These are phyloP conservation scores for Podospora appendiculata DNA, from an alignment of 495 filamentous ascomycete genomes.

Conservation along the genomic window DNA sequence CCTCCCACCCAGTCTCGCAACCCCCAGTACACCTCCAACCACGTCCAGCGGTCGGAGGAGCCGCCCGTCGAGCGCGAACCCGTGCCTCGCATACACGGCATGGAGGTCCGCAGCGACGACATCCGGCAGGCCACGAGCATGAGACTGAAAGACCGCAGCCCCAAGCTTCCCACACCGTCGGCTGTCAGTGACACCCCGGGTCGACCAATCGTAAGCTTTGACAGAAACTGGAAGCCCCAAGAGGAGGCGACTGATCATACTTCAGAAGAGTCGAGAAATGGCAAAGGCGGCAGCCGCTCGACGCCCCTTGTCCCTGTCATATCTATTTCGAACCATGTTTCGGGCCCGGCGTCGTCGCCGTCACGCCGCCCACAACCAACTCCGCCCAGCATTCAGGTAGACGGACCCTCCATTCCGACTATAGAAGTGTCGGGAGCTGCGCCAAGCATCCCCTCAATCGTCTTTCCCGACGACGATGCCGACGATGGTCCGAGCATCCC, in stretches of 20 bases:
- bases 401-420: conserved; percentile 15
- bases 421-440: conserved; percentile 23
- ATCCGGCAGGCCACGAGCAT: conserved; percentile 88
- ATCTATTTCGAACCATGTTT: conserved; percentile 44
- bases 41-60: conserved; percentile 20
- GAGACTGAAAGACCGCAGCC: conserved; percentile 72
- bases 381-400: conserved; percentile 32
- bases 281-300: conserved; percentile 12
- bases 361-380: conserved; percentile 24
- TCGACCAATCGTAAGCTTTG: conserved; percentile 90
- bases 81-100: conserved; percentile 56
- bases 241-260: conserved; percentile 50
- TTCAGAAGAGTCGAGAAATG: conserved; percentile 31
- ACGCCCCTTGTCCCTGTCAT: conserved; percentile 47
- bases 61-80: conserved; percentile 13
- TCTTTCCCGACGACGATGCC: conserved; percentile 25
- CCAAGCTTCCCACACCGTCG: conserved; percentile 76
- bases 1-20: conserved; percentile 69
- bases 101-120: conserved; percentile 78
- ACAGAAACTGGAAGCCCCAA: conserved; percentile 66
- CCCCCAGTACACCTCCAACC: conserved; percentile 63
- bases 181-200: conserved; percentile 78
- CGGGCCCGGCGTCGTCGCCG: conserved; percentile 22
- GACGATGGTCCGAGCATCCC: conserved; percentile 31
- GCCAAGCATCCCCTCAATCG: conserved; percentile 22